These are phyloP conservation scores for Cystobasidium tubakii DNA, from an alignment of 768 basidiomycete genomes.

Conservation along the genomic window DNA sequence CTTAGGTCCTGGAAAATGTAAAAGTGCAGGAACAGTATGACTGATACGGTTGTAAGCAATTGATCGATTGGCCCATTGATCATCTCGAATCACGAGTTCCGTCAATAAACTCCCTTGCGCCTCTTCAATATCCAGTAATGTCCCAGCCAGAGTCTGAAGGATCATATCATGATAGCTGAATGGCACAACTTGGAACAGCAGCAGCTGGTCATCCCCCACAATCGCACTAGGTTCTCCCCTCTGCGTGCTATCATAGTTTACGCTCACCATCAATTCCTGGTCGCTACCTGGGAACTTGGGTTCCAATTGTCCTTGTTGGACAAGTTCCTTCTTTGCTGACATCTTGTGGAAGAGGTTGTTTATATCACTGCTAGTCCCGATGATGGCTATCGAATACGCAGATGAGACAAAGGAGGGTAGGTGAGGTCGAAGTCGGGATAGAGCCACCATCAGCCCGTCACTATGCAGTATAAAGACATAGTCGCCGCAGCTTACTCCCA, in stretches of 20 bases:
- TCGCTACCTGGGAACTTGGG: not conserved
- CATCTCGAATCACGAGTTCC: not conserved
- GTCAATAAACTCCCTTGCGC: not conserved
- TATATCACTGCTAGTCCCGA: not conserved
- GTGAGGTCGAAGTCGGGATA: no score
- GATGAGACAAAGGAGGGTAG: not conserved
- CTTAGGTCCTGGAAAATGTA: slow-evolving; percentile 18
- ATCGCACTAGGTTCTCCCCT: not conserved
- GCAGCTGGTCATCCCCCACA: not conserved
- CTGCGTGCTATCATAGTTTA: not conserved
- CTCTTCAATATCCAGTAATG: not conserved
- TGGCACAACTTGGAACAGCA: not conserved
- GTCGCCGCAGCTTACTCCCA: slow-evolving; percentile 20
- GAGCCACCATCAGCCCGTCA: no score
- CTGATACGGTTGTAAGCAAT: not conserved
- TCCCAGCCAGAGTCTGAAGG: not conserved
- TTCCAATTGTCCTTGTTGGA: not conserved
- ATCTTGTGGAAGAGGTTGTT: not conserved
- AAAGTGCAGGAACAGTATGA: not conserved
- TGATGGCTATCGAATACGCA: not conserved
- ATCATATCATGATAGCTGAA: slow-evolving; percentile 8
- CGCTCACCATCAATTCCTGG: not conserved
- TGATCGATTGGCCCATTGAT: not conserved
- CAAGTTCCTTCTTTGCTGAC: not conserved
- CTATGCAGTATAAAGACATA: no score